Base-by-base conservation (phyloP, 2,329 filamentous ascomycete species). In the Alternaria triticimaculans region DNA sequence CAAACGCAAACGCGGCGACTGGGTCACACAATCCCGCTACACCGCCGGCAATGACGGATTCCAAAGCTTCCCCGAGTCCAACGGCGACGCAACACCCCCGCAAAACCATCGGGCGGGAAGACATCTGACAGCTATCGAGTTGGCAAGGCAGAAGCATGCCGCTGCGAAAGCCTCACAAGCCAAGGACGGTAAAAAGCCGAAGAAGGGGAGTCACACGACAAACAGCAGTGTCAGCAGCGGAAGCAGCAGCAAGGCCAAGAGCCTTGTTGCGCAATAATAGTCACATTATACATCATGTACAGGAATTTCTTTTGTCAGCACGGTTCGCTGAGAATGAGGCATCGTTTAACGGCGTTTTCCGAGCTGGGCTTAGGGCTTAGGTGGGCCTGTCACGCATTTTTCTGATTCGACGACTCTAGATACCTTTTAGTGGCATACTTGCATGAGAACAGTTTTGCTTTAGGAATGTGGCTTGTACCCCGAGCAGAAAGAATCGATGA, bases 1-100 rank as follows among this genome's bases (percentile, higher is more conserved):
- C 78, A 90, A 89, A 74, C 83, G 89, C 26, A 82, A 85, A 56
- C 82, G 87, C 44, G 83, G 81, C 6, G 89, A 91, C 60, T 93
- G 90, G 90, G 83, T 89, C 61, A 83, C 82, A 60, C 85, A 87
- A 68, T 87, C 86, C 11, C 89, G 89, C 57, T 78, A 78, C 60
- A 82, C 81, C 41, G 84, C 82, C n/a, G 83, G 82, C 53, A 84
- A 84, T 62, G 83, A 85, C 11, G 83, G 83, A 0, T 85, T 85
- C 71, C 82, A 84, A 66, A 80, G 79, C 10, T 85, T 85, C 60
- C 82, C 82, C 51, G 87, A 86, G 50, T 71, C 58, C 50, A 73
- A 74, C 10, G 69, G 65, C 53, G 68, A 75, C n/a, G 58, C 56
- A 20, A 62, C 49, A 37, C 37, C 48, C 18, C 56, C 60, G 7